Evolutionary conservation across 2,329 filamentous ascomycete genomes (phyloP).

Genomic region (Talaromyces funiculosus): DNA sequence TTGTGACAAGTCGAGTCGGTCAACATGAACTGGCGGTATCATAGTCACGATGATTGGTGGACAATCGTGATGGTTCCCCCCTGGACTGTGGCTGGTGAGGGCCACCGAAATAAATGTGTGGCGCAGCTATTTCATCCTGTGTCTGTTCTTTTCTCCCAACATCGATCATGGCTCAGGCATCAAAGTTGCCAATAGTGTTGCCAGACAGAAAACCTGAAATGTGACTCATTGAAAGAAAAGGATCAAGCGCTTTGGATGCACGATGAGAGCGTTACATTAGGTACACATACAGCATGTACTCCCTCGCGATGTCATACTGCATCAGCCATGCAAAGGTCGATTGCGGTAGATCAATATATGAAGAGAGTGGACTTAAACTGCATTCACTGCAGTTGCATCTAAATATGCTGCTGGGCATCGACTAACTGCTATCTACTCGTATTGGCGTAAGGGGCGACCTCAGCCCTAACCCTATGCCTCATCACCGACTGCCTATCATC

Average conservation of each 20-base stretch:
- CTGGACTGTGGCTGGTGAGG: background rate
- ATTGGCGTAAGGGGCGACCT: background rate
- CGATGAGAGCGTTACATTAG: constrained; percentile 6
- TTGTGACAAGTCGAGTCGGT: background rate
- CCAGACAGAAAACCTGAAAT: background rate
- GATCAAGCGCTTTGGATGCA: background rate
- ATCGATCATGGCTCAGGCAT: background rate
- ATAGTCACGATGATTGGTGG: background rate
- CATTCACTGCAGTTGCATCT: background rate
- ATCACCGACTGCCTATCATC: background rate
- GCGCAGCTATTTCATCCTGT: background rate
- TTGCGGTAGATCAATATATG: background rate
- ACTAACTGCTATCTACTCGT: background rate
- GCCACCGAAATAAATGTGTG: background rate
- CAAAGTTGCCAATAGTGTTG: background rate
- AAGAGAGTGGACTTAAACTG: background rate
- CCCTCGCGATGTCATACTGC: constrained; percentile 6
- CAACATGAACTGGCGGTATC: constrained; percentile 6
- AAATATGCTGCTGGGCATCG: background rate
- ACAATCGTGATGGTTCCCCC: background rate
- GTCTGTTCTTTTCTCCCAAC: background rate
- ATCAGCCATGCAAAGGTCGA: background rate
- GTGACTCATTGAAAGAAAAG: background rate
- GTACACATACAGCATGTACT: constrained; percentile 10
- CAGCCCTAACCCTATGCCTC: background rate